Base-by-base conservation (phyloP, 495 filamentous ascomycete genomes). In the Aspergillus sclerotiicarbonarius region DNA sequence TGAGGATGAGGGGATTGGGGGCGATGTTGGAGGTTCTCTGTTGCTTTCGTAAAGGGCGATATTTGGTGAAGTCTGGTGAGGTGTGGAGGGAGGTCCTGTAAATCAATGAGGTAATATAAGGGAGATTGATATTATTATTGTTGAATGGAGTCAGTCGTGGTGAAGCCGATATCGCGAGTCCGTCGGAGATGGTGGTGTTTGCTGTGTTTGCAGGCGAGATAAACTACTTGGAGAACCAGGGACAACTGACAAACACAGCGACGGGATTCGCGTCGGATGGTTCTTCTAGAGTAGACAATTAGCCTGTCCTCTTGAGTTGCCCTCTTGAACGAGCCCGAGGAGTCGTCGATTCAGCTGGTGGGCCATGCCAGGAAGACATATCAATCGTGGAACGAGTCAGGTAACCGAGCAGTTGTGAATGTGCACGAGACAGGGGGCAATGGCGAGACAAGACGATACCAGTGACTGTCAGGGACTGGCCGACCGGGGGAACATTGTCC, bases 161-260 rank as follows among this genome's bases (percentile, higher is more conserved):
- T 13, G 33, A 35, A 35, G 9, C 33, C 9, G 20, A n/a, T 44
- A 18, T 59, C 19, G 15, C 6, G 46, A n/a, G 56, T 29, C 19
- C 21, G 46, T 29, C 31, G 12, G n/a, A 46, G 32, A 10, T 21
- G 41, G n/a, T 8, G 6, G 46, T 61, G 63, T 62, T 62, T 66
- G 61, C 48, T 18, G 25, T 59, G 60, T 63, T 63, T 67, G 59
- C 62, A 64, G 18, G 10, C 8, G 8, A 10, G 12, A 20, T 16
- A 41, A 41, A 41, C 12, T 41, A n/a, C 37, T n/a, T 41, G 8
- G 37, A n/a, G 13, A 37, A 37, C 33, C 1, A 37, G 33, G 9
- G 33, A 5, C 25, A 9, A 37, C 13, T 37, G 33, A 15, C 33
- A 37, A 37, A 15, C 1, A 7, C 33, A 37, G 33, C 8, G 33